Percentiles rank a stretch among this genome's conserved stretches.
Conservation (phyloP, 2,329 filamentous ascomycete genomes). For the Phyllachora maydis region DNA sequence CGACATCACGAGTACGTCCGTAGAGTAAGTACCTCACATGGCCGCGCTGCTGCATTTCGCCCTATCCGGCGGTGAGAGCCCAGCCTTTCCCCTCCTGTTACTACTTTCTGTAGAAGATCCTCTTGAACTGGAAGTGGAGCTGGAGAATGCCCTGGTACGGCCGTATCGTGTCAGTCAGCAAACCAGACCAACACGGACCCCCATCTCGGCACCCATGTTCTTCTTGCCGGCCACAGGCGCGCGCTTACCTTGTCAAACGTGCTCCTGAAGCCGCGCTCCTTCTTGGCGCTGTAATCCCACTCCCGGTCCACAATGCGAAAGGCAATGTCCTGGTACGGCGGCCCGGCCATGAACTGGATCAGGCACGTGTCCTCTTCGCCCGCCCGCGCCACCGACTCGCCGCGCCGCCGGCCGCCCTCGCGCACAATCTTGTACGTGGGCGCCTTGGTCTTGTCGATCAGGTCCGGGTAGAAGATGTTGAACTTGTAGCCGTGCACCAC, state of each 20-base stretch:
- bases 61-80: conserved; percentile 1
- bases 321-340: conserved; percentile 90
- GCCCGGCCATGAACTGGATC: conserved; percentile 85
- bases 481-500: conserved; percentile 99
- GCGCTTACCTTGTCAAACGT: conserved; percentile 91
- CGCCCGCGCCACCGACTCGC: conserved; percentile 80
- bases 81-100: conserved; percentile 1
- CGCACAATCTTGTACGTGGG: conserved; percentile 93
- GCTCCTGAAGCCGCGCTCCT: conserved; percentile 84
- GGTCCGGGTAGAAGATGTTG: conserved; percentile 96
- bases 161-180: conserved; percentile 5
- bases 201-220: neutral
- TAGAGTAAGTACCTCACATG: too few species aligned
- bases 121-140: conserved; percentile 97
- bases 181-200: conserved; percentile 2
- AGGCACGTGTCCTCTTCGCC: conserved; percentile 95
- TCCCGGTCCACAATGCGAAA: conserved; percentile 96
- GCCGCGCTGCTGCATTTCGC: too few species aligned
- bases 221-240: too few species aligned
- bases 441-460: conserved; percentile 85
- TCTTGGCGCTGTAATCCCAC: conserved; percentile 96
- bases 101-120: conserved; percentile 42
- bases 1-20: too few species aligned
- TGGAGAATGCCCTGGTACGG: conserved; percentile 80
- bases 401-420: conserved; percentile 72